phyloP scores from a whole-genome alignment of 2,329 filamentous ascomycete species.

The Pseudophaeomoniella oleicola region DNA sequence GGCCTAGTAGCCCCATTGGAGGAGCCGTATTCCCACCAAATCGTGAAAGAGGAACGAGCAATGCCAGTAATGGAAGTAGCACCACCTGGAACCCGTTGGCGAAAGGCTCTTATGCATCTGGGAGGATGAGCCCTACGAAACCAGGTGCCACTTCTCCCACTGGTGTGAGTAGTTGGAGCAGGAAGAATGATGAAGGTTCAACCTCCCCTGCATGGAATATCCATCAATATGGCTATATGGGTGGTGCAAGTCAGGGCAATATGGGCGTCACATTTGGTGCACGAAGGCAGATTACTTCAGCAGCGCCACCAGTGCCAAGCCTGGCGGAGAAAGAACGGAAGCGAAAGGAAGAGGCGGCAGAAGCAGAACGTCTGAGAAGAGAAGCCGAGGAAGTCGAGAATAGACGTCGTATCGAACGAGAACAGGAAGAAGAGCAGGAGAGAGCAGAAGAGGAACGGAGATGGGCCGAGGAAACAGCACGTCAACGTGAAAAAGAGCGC shows the following conservation, averaged over 20 bases:
- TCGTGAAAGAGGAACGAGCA: slow-evolving; percentile 36
- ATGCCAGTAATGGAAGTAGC: slow-evolving; percentile 28
- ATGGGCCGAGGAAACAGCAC: slow-evolving; percentile 31
- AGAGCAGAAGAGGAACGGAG: slow-evolving; percentile 28
- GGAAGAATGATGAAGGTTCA: slow-evolving; percentile 60
- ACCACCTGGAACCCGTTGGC: slow-evolving; percentile 28
- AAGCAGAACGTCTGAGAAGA: slow-evolving; percentile 35
- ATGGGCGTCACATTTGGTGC: slow-evolving; percentile 87
- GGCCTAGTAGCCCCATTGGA: slow-evolving; percentile 35
- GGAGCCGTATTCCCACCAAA: slow-evolving; percentile 35
- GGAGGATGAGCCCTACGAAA: slow-evolving; percentile 48
- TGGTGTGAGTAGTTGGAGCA: slow-evolving; percentile 78
- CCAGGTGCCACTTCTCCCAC: slow-evolving; percentile 26
- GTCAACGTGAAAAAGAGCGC: slow-evolving; percentile 35
- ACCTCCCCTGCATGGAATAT: slow-evolving; percentile 96
- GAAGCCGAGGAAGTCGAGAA: slow-evolving; percentile 39
- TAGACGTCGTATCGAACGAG: slow-evolving; percentile 31
- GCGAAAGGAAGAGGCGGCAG: slow-evolving; percentile 39
- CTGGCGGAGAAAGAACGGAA: slow-evolving; percentile 70
- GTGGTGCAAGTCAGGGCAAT: slow-evolving; percentile 89
- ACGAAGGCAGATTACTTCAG: slow-evolving; percentile 79
- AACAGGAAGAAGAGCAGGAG: slow-evolving; percentile 33
- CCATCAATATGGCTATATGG: slow-evolving; percentile 96
- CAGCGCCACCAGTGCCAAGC: slow-evolving; percentile 64
- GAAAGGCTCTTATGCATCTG: slow-evolving; percentile 27